Evolutionary conservation across 306 rosid species (phyloP).

Genomic region (Vigna unguiculata): DNA sequence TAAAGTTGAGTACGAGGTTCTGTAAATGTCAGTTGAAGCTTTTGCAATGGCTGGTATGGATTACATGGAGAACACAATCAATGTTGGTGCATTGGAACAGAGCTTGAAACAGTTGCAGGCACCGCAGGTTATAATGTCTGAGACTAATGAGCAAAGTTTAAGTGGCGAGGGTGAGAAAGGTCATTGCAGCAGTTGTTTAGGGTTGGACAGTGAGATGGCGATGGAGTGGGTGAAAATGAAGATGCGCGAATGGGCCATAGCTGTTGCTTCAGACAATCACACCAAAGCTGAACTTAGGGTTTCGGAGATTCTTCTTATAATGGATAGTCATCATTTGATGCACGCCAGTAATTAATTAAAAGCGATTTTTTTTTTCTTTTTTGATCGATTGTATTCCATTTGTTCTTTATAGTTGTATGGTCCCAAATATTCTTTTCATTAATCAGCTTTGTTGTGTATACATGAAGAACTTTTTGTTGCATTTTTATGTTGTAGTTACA

Average conservation of each 20-base stretch:
- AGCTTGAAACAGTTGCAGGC: conserved; percentile 30
- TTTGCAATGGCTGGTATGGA: conserved; percentile 65
- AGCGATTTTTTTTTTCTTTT: not conserved
- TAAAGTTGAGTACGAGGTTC: not conserved
- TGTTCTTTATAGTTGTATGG: not conserved
- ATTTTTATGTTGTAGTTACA: not conserved
- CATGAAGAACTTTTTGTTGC: not conserved
- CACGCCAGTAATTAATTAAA: not conserved
- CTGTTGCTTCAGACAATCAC: conserved; percentile 54
- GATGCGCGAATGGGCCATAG: conserved; percentile 61
- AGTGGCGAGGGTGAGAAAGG: not conserved
- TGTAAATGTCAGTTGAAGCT: conserved; percentile 53
- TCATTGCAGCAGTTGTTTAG: not conserved
- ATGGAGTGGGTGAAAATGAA: conserved; percentile 46
- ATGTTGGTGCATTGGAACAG: conserved; percentile 42
- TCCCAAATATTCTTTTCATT: not conserved
- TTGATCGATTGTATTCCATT: not conserved
- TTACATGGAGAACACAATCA: conserved; percentile 32
- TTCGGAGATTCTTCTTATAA: conserved; percentile 46
- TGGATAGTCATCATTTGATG: conserved; percentile 20
- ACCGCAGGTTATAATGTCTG: conserved; percentile 19
- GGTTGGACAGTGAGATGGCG: not conserved
- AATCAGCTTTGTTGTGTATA: not conserved
- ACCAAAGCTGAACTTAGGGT: conserved; percentile 34
- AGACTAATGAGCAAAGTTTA: not conserved